Evolutionary conservation across 2,329 filamentous ascomycete genomes (phyloP), one percentile per base, ranked within the genome.

Genomic region (Cadophora gregata): DNA sequence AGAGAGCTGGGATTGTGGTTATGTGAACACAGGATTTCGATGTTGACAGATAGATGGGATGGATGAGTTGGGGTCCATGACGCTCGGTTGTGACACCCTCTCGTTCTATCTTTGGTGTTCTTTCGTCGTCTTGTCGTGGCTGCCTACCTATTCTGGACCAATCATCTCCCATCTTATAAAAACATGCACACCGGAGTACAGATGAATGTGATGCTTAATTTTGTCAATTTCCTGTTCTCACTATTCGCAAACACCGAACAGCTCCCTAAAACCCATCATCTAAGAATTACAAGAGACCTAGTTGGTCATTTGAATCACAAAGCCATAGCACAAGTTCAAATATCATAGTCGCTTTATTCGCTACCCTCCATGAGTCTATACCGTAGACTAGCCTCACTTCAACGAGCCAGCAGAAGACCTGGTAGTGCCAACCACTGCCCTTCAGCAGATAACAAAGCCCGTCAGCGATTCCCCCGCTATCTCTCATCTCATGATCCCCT

Each of bases 141-240:
- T 64, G 56, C 59, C 60, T 63, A 45, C 59, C 60, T 63, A 45
- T 48, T 60, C 5, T 56, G 36, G 14, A 56, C 56, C 56, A 67
- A 63, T 61, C 56, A 60, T 63, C 38, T 27, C 14, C 14, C 19
- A 25, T 3, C 12, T 9, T 36, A n/a, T 45, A 2, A 5, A 16
- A 6, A 19, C 14, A 53, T n/a, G 21, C 16, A 53, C 9, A 29
- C 12, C 48, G 4, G 10, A 27, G 4, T 53, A 53, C 8, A 47
- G 42, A 47, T 21, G 19, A 16, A 16, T 19, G 6, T 16, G 31
- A 33, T 33, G 5, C 31, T 33, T 6, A 42, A 42, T 42, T 42
- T 6, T 6, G 5, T 3, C 3, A 16, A 3, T 38, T 14, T 14
- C 16, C 36, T n/a, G n/a, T n/a, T n/a, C n/a, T n/a, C n/a, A n/a